These are phyloP conservation scores for Massarina eburnea DNA, from an alignment of 2,329 filamentous ascomycete genomes.

Conservation along the genomic window DNA sequence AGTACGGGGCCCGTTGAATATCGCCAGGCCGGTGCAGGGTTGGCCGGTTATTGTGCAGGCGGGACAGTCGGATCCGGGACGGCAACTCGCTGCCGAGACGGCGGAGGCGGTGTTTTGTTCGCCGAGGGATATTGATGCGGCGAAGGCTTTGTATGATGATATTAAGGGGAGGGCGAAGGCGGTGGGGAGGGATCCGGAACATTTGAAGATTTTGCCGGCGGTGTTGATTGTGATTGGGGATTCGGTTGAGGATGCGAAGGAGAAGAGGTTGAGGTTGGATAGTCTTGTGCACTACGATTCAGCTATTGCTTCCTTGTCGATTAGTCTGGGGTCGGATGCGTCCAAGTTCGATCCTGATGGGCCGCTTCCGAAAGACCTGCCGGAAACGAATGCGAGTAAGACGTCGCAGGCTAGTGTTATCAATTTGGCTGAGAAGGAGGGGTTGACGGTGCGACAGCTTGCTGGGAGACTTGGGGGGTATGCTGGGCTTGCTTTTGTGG, in stretches of 20 bases:
- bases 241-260: constrained; percentile 51
- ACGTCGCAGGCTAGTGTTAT: constrained; percentile 50
- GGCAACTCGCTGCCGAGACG: constrained; percentile 56
- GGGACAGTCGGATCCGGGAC: constrained; percentile 56
- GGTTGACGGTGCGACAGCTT: constrained; percentile 54
- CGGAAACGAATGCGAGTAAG: constrained; percentile 59
- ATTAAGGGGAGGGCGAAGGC: constrained; percentile 52
- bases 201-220: constrained; percentile 56
- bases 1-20: constrained; percentile 54
- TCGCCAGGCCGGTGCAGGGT: constrained; percentile 56
- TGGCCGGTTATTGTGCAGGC: constrained; percentile 61
- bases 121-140: constrained; percentile 48
- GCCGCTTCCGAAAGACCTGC: constrained; percentile 52
- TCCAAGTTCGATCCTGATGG: constrained; percentile 53
- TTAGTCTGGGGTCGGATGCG: constrained; percentile 52
- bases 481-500: constrained; percentile 54
- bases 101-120: constrained; percentile 58
- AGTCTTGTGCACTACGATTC: constrained; percentile 58
- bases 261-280: constrained; percentile 53
- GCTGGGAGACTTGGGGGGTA: constrained; percentile 55
- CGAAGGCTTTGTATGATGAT: constrained; percentile 54
- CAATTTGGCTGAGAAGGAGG: constrained; percentile 49
- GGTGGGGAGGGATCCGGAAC: constrained; percentile 49
- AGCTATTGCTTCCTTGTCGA: constrained; percentile 55
- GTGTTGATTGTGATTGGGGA: constrained; percentile 56